Conservation (phyloP, 2,329 filamentous ascomycete genomes). For the Colletotrichum incanum region DNA sequence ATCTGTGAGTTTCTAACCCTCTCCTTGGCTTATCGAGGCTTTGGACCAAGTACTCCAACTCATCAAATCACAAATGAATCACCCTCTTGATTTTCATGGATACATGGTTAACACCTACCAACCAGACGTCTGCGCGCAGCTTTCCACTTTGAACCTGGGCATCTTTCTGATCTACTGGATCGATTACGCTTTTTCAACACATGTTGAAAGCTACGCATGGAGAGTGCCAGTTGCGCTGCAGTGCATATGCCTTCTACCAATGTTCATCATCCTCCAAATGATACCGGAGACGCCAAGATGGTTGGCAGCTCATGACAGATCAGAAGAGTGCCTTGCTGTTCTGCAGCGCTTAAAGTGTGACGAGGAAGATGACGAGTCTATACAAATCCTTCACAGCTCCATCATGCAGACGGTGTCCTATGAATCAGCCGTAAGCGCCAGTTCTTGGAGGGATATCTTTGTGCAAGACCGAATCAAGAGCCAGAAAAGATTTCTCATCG, state of each 20-base stretch:
- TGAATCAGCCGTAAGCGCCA: constrained; percentile 52
- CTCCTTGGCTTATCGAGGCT: too few species aligned
- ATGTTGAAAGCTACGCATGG: constrained; percentile 54
- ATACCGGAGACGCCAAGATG: constrained; percentile 62
- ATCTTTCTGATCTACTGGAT: constrained; percentile 64
- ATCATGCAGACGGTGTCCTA: constrained; percentile 53
- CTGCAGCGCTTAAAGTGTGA: constrained; percentile 55
- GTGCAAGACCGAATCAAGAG: constrained; percentile 53
- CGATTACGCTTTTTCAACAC: constrained; percentile 58
- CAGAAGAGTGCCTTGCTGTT: constrained; percentile 55
- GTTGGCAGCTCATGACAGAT: constrained; percentile 56
- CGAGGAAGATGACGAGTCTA: constrained; percentile 44
- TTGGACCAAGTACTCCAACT: background rate
- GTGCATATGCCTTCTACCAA: constrained; percentile 57
- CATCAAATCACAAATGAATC: background rate
- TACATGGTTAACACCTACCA: background rate
- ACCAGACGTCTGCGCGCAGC: constrained; percentile 61
- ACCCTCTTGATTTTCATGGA: background rate
- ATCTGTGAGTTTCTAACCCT: constrained; percentile 46
- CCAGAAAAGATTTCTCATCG: constrained; percentile 51
- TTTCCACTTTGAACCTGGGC: constrained; percentile 64
- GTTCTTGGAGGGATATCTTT: constrained; percentile 51
- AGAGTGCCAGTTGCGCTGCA: constrained; percentile 60
- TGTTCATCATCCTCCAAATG: constrained; percentile 55
- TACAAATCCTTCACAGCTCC: constrained; percentile 48